A percentile compares a stretch with the other conserved stretches of the same genome.
Evolutionary conservation across 2,329 filamentous ascomycete species (phyloP).

Genomic region (Fusarium miscanthi): DNA sequence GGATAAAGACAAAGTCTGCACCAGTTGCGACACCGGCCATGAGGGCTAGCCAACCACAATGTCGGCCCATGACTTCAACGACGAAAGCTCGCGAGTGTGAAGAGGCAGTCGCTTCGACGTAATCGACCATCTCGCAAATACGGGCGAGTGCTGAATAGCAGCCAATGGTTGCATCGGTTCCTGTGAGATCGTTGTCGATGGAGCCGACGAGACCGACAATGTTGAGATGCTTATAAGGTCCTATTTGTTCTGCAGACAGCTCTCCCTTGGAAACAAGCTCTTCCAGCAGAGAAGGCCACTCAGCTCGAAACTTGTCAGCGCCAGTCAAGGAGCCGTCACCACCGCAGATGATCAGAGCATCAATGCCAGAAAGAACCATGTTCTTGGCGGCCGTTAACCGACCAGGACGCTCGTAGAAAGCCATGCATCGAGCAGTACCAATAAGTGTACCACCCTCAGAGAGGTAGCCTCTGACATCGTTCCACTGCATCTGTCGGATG

Average conservation of each 20-base stretch:
- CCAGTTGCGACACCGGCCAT: constrained; percentile 96
- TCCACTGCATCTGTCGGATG: constrained; percentile 90
- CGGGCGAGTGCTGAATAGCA: constrained; percentile 93
- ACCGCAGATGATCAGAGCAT: constrained; percentile 95
- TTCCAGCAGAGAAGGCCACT: constrained; percentile 89
- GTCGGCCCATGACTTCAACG: constrained; percentile 97
- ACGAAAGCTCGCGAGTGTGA: constrained; percentile 98
- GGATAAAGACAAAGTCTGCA: constrained; percentile 96
- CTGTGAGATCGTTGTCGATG: constrained; percentile 98
- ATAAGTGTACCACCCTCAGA: constrained; percentile 96
- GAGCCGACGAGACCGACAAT: constrained; percentile 96
- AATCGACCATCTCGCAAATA: constrained; percentile 96
- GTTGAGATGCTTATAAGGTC: constrained; percentile 87
- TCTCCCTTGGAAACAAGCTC: constrained; percentile 83
- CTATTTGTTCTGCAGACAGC: constrained; percentile 75
- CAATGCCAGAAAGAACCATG: constrained; percentile 91
- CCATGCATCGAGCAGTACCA: constrained; percentile 92
- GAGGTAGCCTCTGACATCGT: constrained; percentile 93
- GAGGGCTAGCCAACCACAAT: constrained; percentile 96
- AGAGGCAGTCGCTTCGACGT: constrained; percentile 93
- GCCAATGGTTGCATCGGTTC: constrained; percentile 96
- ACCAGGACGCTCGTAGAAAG: constrained; percentile 89
- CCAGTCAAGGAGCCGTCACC: constrained; percentile 97
- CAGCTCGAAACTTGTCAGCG: constrained; percentile 89
- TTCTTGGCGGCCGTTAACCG: constrained; percentile 91